Base-by-base conservation (phyloP, 768 basidiomycete genomes). In the Mycena floridula region DNA sequence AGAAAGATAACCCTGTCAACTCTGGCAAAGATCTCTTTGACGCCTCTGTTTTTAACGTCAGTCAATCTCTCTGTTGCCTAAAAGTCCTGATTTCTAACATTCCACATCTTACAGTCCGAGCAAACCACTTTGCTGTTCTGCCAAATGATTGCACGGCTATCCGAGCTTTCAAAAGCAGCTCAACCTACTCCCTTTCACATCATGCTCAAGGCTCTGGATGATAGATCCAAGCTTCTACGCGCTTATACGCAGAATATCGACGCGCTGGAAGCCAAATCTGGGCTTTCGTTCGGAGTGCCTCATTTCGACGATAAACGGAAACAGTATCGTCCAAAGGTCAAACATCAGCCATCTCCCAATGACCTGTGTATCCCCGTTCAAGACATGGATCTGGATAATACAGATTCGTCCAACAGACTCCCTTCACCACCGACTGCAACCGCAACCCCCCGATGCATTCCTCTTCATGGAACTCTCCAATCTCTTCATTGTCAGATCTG, bases 181-280 rank as follows among this genome's bases (percentile, higher is more conserved):
- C 56, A 73, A 48, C 91, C 92, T 7, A 93, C 92, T 3, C 68
- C 81, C 1, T 94, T 94, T 55, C 92, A 95, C 58, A 63, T 72
- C 9, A 66, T 88, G 21, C 77, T 95, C 24, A 83, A 82, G 35
- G 57, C 72, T 24, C 77, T 94, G 24, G 89, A 94, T 55, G 74
- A 82, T 48, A 72, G 82, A 27, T 85, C 87, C 3, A 76, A 77
- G 49, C 77, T 95, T 3, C 73, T 93, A 27, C 75, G 92, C 21
- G 88, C 91, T 2, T 95, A 94, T 62, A 93, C 92, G 0, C 92
- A 95, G 68, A 94, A 95, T 63, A 94, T 94, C 48, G 92, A 95
- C 59, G 83, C 82, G 21, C 81, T 95, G 32, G 92, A 95, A 59
- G 70, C 70, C 47, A 91, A 90, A 59, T 84, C 78, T n/a, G 92